phyloP scores from a whole-genome alignment of 225 moss, liverwort and hornwort species.

The Asterella californica region DNA sequence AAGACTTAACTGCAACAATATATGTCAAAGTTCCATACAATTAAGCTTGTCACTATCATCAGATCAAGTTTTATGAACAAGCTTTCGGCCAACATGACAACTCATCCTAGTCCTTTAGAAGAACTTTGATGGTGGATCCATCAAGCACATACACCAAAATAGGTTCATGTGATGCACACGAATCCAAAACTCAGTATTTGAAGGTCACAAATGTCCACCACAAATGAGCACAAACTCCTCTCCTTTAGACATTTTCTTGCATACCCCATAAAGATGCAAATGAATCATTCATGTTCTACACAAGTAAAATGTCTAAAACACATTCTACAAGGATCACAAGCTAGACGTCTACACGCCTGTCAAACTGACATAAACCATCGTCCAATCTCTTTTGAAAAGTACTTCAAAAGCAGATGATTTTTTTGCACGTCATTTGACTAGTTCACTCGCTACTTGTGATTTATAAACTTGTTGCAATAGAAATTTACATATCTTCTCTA shows the following conservation, averaged over 20 bases:
- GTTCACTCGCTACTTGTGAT: background rate
- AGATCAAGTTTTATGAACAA: conserved; percentile 75
- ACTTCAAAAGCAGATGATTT: background rate
- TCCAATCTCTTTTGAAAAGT: background rate
- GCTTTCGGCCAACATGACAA: conserved; percentile 89
- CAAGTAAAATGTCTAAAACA: background rate
- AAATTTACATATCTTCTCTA: too few species aligned
- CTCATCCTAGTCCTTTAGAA: conserved; percentile 90
- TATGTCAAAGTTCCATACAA: conserved; percentile 89
- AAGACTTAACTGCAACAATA: conserved; percentile 77
- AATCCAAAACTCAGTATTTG: conserved; percentile 13
- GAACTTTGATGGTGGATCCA: conserved; percentile 72
- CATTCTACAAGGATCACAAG: background rate
- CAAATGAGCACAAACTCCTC: background rate
- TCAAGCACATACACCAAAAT: conserved; percentile 78
- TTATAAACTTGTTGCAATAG: too few species aligned
- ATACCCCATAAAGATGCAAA: background rate
- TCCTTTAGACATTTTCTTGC: background rate
- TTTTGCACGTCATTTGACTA: too few species aligned
- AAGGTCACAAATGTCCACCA: background rate
- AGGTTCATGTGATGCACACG: conserved; percentile 64
- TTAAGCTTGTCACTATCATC: conserved; percentile 96
- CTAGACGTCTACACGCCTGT: background rate
- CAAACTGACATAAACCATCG: background rate
- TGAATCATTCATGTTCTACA: background rate